Conservation (phyloP, 2,329 filamentous ascomycete genomes). For the Diaporthe vexans region DNA sequence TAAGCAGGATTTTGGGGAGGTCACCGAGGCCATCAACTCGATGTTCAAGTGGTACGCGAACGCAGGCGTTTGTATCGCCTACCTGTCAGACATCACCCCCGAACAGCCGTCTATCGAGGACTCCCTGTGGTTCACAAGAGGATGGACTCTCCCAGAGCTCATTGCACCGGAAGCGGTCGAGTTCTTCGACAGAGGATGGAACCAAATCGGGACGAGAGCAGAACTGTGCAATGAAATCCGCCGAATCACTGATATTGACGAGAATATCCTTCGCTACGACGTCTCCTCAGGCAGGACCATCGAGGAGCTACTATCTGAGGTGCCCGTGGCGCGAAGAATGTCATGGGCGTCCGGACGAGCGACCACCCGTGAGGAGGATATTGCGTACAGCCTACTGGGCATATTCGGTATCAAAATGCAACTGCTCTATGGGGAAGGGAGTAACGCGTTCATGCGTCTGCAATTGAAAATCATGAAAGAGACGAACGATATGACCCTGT, state of each 20-base stretch:
- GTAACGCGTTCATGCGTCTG: not conserved
- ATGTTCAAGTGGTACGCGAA: not conserved
- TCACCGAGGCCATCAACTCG: not conserved
- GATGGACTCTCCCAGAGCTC: not conserved
- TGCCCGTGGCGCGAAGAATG: not conserved
- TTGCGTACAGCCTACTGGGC: not conserved
- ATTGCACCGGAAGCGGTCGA: not conserved
- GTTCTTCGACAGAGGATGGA: not conserved
- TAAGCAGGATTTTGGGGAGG: not conserved
- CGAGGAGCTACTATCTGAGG: not conserved
- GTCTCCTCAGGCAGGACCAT: not conserved
- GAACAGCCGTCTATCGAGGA: not conserved
- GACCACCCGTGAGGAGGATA: not conserved
- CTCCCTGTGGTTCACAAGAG: not conserved
- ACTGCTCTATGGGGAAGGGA: not conserved
- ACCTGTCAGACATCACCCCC: not conserved
- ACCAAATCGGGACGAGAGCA: not conserved
- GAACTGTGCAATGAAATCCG: not conserved
- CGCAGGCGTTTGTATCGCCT: not conserved
- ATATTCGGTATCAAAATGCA: not conserved
- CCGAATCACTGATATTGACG: not conserved
- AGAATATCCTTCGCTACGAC: not conserved
- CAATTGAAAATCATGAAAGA: not conserved
- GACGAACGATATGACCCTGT: not conserved
- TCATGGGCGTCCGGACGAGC: not conserved